These are phyloP conservation scores for Carpinus fangiana DNA, from an alignment of 306 rosid species.

Conservation along the genomic window DNA sequence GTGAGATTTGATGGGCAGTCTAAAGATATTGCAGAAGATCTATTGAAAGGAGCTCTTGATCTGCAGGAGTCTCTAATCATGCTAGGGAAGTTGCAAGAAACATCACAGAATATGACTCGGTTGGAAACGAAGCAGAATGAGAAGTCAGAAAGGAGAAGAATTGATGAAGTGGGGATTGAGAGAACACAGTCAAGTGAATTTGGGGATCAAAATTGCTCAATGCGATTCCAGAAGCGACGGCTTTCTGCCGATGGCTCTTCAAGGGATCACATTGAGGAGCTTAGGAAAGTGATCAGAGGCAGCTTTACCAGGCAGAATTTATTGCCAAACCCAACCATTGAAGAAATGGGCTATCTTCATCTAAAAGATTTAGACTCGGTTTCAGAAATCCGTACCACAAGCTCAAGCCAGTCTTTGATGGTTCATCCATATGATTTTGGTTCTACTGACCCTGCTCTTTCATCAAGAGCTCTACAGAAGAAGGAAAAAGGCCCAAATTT, in stretches of 20 bases:
- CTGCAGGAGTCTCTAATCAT: conserved; percentile 66
- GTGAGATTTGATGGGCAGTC: conserved; percentile 48
- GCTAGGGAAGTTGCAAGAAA: conserved; percentile 79
- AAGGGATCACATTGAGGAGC: conserved; percentile 41
- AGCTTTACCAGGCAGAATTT: conserved; percentile 40
- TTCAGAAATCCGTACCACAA: conserved; percentile 59
- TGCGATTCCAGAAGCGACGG: conserved; percentile 42
- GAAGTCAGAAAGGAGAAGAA: conserved; percentile 38
- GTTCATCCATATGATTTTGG: conserved; percentile 34
- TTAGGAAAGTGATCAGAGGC: conserved; percentile 48
- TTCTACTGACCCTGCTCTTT: conserved; percentile 44
- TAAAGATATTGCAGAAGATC: conserved; percentile 61
- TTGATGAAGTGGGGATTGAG: conserved; percentile 30
- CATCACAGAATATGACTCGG: conserved; percentile 45
- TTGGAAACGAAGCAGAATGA: conserved; percentile 39
- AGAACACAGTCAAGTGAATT: conserved; percentile 27
- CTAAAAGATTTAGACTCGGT: conserved; percentile 36
- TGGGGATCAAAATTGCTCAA: conserved; percentile 32
- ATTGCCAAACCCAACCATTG: conserved; percentile 15
- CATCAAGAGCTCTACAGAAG: conserved; percentile 43
- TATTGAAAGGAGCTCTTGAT: conserved; percentile 84
- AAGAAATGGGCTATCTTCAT: conserved; percentile 32
- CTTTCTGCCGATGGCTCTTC: conserved; percentile 52
- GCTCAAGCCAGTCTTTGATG: conserved; percentile 67
- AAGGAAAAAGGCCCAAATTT: conserved; percentile 53